Evolutionary conservation across 2,329 filamentous ascomycete species (phyloP).

Genomic region (Talaromyces rugulosus): DNA sequence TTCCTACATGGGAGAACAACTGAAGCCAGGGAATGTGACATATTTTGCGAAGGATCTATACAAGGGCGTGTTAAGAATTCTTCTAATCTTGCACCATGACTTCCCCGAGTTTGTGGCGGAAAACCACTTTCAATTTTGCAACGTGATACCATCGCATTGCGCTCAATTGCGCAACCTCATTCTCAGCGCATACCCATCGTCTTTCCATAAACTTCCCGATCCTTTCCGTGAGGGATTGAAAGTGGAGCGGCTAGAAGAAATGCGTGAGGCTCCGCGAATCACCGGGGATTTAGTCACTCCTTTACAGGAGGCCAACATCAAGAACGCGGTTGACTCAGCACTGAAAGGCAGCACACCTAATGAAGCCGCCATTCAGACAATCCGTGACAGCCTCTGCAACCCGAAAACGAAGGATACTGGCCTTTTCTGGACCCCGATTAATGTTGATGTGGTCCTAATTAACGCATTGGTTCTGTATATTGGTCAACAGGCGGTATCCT

Average conservation of each 20-base stretch:
- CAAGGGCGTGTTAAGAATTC: constrained; percentile 73
- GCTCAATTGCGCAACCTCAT: constrained; percentile 86
- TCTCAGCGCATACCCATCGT: constrained; percentile 71
- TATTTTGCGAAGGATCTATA: constrained; percentile 77
- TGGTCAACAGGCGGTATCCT: constrained; percentile 65
- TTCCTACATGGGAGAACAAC: constrained; percentile 69
- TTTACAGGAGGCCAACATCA: constrained; percentile 49
- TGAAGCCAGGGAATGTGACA: constrained; percentile 68
- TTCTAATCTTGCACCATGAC: constrained; percentile 86
- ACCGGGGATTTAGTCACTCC: constrained; percentile 57
- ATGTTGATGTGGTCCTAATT: constrained; percentile 66
- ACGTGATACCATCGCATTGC: constrained; percentile 76
- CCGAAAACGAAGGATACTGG: constrained; percentile 56
- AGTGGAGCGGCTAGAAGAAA: constrained; percentile 71
- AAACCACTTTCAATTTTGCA: constrained; percentile 77
- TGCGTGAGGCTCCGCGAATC: constrained; percentile 62
- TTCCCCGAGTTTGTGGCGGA: constrained; percentile 90
- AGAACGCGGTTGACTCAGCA: constrained; percentile 49
- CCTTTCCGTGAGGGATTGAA: constrained; percentile 70
- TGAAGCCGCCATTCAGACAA: constrained; percentile 65
- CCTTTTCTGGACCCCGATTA: constrained; percentile 63
- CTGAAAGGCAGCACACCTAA: constrained; percentile 59
- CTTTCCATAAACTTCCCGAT: constrained; percentile 67
- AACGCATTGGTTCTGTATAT: constrained; percentile 82
- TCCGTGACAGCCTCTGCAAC: constrained; percentile 68